Base-by-base conservation (phyloP, 805 yeast genomes). In the Clavispora phyllophila region DNA sequence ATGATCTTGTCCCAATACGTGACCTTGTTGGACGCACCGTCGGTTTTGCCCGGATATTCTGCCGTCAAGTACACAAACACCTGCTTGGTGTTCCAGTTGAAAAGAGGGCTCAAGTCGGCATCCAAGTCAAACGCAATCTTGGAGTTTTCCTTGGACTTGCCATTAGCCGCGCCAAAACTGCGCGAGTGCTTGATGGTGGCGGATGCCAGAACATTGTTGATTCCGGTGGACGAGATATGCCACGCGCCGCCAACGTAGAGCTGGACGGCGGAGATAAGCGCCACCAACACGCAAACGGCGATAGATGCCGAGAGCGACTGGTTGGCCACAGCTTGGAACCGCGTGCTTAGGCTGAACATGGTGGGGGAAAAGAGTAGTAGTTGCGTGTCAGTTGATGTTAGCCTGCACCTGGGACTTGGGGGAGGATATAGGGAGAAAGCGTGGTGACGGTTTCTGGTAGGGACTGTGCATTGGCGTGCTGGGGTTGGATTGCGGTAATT, bases 31-130 rank as follows among this genome's bases (percentile, higher is more conserved):
- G 62, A 58, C n/a, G 76, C 63, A 9, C 60, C 68, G 1, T 51
- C 51, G 46, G 65, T 53, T 45, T 65, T 59, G 70, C 79, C 80
- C 14, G 71, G 68, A 55, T 90, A 90, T 57, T 87, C 91, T 1
- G 95, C 96, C 3, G 95, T 86, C 48, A 93, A 70, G 56, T 91
- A 93, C 5, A 84, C 86, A 56, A 93, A 91, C n/a, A 91, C 81
- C 63, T 91, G 98, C 60, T 91, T 91, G 10, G 99, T 93, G 65
- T 91, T 93, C 96, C 97, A 91, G 63, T 85, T 89, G 75, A 90
- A 90, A 40, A 93, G 72, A 2, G 87, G 82, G 1, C 86, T 60
- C 47, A 91, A 70, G 62, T 91, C 96, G 2, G 73, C 70, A 5
- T 78, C 79, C 37, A 93, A 66, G 59, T 87, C 95, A 56, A 93